These are phyloP conservation scores for Cryphonectria carpinicola DNA, from an alignment of 2,329 filamentous ascomycete genomes.

Conservation along the genomic window DNA sequence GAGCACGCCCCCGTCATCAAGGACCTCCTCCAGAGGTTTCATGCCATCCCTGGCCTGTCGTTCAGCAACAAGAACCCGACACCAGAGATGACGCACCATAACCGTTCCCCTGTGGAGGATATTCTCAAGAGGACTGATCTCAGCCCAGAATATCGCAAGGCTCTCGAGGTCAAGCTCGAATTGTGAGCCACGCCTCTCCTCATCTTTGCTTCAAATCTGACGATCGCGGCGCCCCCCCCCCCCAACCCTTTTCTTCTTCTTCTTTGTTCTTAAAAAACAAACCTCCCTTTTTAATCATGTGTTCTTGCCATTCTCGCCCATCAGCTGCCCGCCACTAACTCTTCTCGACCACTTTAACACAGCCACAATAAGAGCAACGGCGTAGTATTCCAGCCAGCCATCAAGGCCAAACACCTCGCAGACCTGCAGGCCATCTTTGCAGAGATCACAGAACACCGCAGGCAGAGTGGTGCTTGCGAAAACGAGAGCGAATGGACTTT, in stretches of 20 bases:
- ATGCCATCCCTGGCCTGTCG: background rate
- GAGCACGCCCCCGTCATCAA: background rate
- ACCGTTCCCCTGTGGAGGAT: background rate
- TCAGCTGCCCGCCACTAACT: background rate
- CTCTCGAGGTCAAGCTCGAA: background rate
- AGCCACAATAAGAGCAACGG: background rate
- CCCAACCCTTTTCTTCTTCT: no score
- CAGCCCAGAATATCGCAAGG: background rate
- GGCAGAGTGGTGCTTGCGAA: background rate
- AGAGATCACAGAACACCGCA: conserved; percentile 1
- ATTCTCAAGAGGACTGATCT: background rate
- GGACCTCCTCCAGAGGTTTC: background rate
- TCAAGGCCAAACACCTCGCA: background rate
- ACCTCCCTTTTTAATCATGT: no score
- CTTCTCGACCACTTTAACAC: background rate
- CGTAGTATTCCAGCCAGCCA: background rate
- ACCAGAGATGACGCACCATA: background rate
- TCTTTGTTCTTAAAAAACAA: no score
- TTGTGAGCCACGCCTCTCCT: background rate
- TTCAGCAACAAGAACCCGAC: conserved; percentile 2
- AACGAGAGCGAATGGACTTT: background rate
- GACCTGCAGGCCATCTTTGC: background rate
- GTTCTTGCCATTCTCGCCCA: background rate
- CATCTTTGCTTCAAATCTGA: no score
- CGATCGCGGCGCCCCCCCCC: no score